Evolutionary conservation across 208 protist genomes (phyloP).

Genomic region (Leishmania mexicana): DNA sequence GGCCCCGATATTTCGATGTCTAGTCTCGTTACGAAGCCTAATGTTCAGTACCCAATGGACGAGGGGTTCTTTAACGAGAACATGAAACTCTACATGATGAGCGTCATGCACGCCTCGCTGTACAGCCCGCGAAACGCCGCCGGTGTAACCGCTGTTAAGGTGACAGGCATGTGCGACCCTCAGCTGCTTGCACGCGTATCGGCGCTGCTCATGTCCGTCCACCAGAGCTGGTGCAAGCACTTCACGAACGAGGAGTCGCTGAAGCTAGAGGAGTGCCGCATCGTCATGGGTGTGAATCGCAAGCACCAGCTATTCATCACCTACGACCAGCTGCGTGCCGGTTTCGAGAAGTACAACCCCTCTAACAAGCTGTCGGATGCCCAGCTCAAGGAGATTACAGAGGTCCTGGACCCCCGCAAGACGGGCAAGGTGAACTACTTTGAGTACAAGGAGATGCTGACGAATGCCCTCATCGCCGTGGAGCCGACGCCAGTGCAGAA

Average conservation of each 20-base stretch:
- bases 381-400: conserved; percentile 57
- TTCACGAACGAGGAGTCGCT: conserved; percentile 70
- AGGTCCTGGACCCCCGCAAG: conserved; percentile 68
- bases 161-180: conserved; percentile 93
- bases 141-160: conserved; percentile 90
- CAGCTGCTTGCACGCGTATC: conserved; percentile 90
- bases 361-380: conserved; percentile 47
- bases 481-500: conserved; percentile 62
- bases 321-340: conserved; percentile 65
- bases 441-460: conserved; percentile 86
- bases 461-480: conserved; percentile 64
- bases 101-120: conserved; percentile 85
- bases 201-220: conserved; percentile 86
- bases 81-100: conserved; percentile 93
- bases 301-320: conserved; percentile 72
- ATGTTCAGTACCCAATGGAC: conserved; percentile 72
- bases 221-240: conserved; percentile 77
- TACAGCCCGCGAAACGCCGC: conserved; percentile 59
- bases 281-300: conserved; percentile 74
- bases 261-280: conserved; percentile 88
- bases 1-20: conserved; percentile 75
- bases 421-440: conserved; percentile 87
- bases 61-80: conserved; percentile 86
- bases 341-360: conserved; percentile 43
- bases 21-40: conserved; percentile 60